Conservation (phyloP, 805 yeast genomes). For the Ogataea chonburiensis region DNA sequence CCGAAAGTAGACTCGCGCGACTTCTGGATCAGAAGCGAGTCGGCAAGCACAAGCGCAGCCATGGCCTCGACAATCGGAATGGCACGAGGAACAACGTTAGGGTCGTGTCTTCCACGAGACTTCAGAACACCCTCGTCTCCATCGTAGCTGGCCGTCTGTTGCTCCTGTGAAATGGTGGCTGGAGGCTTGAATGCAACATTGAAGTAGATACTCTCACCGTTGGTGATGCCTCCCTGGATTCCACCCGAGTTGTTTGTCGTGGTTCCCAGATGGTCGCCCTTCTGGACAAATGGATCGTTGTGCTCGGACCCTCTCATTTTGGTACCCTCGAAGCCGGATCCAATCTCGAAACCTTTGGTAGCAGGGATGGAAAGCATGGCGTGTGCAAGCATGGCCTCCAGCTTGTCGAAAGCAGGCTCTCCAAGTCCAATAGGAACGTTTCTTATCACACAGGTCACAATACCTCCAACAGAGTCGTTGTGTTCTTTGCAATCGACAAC, state of each 20-base stretch:
- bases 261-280: constrained; percentile 69
- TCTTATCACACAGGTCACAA: constrained; percentile 94
- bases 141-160: constrained; percentile 81
- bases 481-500: constrained; percentile 84
- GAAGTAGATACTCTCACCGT: constrained; percentile 94
- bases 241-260: constrained; percentile 94
- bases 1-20: constrained; percentile 64
- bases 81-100: constrained; percentile 97
- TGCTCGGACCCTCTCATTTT: constrained; percentile 89
- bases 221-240: constrained; percentile 96
- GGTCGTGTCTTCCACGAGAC: constrained; percentile 98
- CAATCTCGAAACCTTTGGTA: constrained; percentile 96
- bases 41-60: constrained; percentile 94
- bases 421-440: constrained; percentile 95
- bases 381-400: constrained; percentile 93
- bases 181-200: constrained; percentile 97
- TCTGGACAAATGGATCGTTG: constrained; percentile 80
- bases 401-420: constrained; percentile 95
- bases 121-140: constrained; percentile 87
- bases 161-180: constrained; percentile 94
- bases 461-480: constrained; percentile 95
- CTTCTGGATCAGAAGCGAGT: constrained; percentile 80
- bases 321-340: constrained; percentile 93
- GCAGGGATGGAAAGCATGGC: constrained; percentile 98
- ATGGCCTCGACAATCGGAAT: constrained; percentile 98